Conservation (phyloP, 2,329 filamentous ascomycete species). For the Cryphonectria radicalis region DNA sequence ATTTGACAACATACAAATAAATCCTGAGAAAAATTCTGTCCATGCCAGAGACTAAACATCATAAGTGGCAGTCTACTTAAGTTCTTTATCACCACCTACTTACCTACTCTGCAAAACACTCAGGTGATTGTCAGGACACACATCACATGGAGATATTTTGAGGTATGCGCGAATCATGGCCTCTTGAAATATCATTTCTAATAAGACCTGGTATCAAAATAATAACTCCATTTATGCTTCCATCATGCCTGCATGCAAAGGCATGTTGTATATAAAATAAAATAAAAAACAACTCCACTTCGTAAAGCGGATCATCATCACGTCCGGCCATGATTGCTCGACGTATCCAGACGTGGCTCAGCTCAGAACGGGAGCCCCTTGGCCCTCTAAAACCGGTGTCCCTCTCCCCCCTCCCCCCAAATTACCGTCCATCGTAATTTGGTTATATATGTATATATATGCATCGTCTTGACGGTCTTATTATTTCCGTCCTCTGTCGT, state of each 20-base stretch:
- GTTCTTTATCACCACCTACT: too few species aligned
- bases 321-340: not conserved
- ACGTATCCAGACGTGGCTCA: conserved; percentile 1
- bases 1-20: too few species aligned
- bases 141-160: not conserved
- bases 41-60: too few species aligned
- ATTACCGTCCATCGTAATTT: not conserved
- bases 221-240: not conserved
- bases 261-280: not conserved
- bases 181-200: not conserved
- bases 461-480: not conserved
- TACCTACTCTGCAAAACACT: too few species aligned
- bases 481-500: too few species aligned
- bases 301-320: not conserved
- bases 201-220: not conserved
- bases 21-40: too few species aligned
- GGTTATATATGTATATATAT: not conserved
- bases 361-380: not conserved
- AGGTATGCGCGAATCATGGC: not conserved
- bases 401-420: not conserved
- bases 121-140: too few species aligned
- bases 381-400: not conserved
- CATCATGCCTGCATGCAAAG: not conserved
- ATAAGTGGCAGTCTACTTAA: too few species aligned
- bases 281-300: not conserved